Evolutionary conservation across 73 alveolate genomes (phyloP), one percentile per base, ranked within the genome.

Genomic region (Breviolum minutum): DNA sequence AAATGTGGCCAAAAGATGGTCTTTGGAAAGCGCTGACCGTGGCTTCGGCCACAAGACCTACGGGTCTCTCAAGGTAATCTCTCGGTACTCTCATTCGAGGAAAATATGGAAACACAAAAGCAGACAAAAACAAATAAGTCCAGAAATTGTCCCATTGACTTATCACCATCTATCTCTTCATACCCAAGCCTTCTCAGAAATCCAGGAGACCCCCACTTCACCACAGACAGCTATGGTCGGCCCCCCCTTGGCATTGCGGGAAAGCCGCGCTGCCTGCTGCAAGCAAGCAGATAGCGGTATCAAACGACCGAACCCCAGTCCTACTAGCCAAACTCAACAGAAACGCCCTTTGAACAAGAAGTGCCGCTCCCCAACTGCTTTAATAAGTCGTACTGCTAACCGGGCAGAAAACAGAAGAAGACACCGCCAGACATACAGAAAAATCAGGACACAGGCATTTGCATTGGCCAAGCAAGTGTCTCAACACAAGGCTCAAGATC

Each of bases 51-150:
- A 81, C 13, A 29, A 7, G 48, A 22, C 64, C 68, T 32, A 63
- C 7, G n/a, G 32, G 68, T 27, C 90, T 81, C 90, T 81, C 90
- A 68, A 81, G 90, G 90, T 29, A 81, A 30, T 81, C 90, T 81
- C 90, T 63, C 16, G 71, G 90, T 81, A 81, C 32, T 40, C 69
- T 81, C 90, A 71, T 26, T 17, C 12, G 29, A 71, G 29, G 29
- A 12, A 9, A 10, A 12, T 17, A 12, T 19, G 27, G 27, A 30
- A 20, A 30, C 14, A 22, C 16, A 32, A 40, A 32, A 10, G 14
- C 68, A 20, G 24, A 8, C 16, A n/a, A 22, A 81, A 5, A n/a
- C n/a, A 9, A 19, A 16, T 1, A 0, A 6, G 11, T 32, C 40
- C 66, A 19, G 24, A 2, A n/a, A n/a, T n/a, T n/a, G n/a, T n/a